Conservation (phyloP, 805 yeast species). For the Candida vartiovaarae region DNA sequence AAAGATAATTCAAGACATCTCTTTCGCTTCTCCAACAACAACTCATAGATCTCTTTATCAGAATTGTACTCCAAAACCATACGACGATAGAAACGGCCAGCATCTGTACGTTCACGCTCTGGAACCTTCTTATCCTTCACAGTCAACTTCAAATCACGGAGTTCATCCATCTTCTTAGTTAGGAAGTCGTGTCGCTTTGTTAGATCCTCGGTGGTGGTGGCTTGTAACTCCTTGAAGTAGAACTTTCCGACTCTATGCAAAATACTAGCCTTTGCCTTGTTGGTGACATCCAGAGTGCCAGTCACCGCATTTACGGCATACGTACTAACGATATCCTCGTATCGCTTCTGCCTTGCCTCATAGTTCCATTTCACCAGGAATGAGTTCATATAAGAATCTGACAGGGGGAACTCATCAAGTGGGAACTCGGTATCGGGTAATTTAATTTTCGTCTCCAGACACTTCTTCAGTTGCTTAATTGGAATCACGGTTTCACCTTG, state of each 20-base stretch:
- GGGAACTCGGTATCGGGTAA: slow-evolving; percentile 6
- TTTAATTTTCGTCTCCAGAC: slow-evolving; percentile 3
- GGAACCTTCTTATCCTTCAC: slow-evolving; percentile 33
- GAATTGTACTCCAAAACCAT: slow-evolving; percentile 39
- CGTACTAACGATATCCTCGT: slow-evolving; percentile 46
- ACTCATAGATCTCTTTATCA: slow-evolving; percentile 41
- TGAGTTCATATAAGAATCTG: slow-evolving; percentile 27
- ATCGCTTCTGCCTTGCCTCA: slow-evolving; percentile 60
- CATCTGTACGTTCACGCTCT: slow-evolving; percentile 43
- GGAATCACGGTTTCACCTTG: slow-evolving; percentile 55
- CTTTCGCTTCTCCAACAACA: slow-evolving; percentile 30
- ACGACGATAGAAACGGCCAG: slow-evolving; percentile 44
- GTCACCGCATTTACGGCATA: slow-evolving; percentile 40
- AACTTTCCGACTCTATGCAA: slow-evolving; percentile 62
- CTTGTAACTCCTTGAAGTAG: slow-evolving; percentile 51
- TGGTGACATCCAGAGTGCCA: slow-evolving; percentile 12
- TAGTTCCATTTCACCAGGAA: slow-evolving; percentile 62
- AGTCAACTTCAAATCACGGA: slow-evolving; percentile 40
- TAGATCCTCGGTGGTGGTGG: slow-evolving; percentile 35
- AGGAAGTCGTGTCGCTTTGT: slow-evolving; percentile 33
- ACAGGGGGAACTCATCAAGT: slow-evolving; percentile 8
- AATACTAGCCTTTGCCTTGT: slow-evolving; percentile 34
- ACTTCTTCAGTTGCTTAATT: slow-evolving; percentile 42
- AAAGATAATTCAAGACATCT: slow-evolving; percentile 47
- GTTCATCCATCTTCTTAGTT: slow-evolving; percentile 37